phyloP scores from a whole-genome alignment of 1,139 yeast species.

The Pichia sp. region DNA sequence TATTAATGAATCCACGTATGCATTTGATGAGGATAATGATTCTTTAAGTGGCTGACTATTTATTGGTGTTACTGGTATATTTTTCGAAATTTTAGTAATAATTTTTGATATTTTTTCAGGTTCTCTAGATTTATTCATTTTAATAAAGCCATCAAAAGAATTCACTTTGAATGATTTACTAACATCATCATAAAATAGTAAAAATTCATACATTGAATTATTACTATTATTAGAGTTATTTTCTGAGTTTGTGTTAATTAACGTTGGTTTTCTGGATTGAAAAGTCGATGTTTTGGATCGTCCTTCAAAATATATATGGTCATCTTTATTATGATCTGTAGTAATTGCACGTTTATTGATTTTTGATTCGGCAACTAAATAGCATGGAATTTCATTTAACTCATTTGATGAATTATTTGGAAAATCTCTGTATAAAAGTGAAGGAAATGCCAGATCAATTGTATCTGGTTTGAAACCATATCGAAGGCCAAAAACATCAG shows the following conservation, averaged over 20 bases:
- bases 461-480: constrained; percentile 30
- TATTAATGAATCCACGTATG: background rate
- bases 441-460: constrained; percentile 22
- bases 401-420: background rate
- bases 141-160: constrained; percentile 22
- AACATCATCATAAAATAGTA: constrained; percentile 24
- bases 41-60: too few relatives aligned
- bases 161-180: constrained; percentile 23
- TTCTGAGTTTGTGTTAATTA: background rate
- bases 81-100: constrained; percentile 3
- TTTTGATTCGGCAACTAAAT: constrained; percentile 25
- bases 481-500: constrained; percentile 27
- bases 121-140: constrained; percentile 28
- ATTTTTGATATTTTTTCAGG: constrained; percentile 18
- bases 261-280: constrained; percentile 1
- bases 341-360: constrained; percentile 15
- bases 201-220: constrained; percentile 18
- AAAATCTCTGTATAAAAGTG: constrained; percentile 7
- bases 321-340: constrained; percentile 5
- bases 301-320: constrained; percentile 26
- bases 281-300: constrained; percentile 2
- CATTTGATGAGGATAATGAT: too few relatives aligned
- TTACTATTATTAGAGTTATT: background rate
- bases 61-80: too few relatives aligned
- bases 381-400: constrained; percentile 2